phyloP scores from a whole-genome alignment of 2,329 filamentous ascomycete species.

The Phoma sp. region DNA sequence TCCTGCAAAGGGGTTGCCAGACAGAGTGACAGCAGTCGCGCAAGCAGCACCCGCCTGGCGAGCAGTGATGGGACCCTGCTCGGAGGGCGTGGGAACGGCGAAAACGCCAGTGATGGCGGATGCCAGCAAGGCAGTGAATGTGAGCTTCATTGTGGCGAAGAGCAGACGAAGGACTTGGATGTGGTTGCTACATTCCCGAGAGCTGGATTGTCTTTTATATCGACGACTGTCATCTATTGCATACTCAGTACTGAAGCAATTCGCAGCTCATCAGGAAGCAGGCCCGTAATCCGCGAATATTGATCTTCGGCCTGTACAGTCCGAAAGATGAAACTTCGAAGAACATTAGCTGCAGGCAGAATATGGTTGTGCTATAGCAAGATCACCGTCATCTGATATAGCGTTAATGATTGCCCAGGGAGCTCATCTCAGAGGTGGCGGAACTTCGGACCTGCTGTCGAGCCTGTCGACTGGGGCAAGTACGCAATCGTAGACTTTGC shows the following conservation, averaged over 20 bases:
- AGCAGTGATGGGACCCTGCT: conserved; percentile 45
- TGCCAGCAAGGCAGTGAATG: conserved; percentile 44
- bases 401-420: conserved; percentile 18
- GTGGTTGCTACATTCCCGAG: conserved; percentile 27
- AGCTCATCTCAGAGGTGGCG: conserved; percentile 28
- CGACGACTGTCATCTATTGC: conserved; percentile 11
- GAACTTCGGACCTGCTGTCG: conserved; percentile 19
- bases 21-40: conserved; percentile 46
- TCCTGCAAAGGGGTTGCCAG: conserved; percentile 62
- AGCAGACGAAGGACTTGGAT: conserved; percentile 28
- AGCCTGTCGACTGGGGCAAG: neutral
- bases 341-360: conserved; percentile 31
- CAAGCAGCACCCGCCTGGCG: conserved; percentile 41
- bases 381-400: conserved; percentile 32
- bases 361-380: conserved; percentile 34
- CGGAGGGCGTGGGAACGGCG: conserved; percentile 42
- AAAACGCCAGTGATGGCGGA: conserved; percentile 46
- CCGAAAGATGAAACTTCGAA: conserved; percentile 44
- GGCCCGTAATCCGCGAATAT: conserved; percentile 44
- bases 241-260: conserved; percentile 1
- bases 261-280: conserved; percentile 42
- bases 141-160: conserved; percentile 46
- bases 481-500: too few species aligned
- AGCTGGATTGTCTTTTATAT: conserved; percentile 42
- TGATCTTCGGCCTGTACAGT: conserved; percentile 40